Evolutionary conservation across 2,329 filamentous ascomycete species (phyloP).

Genomic region (Colletotrichum liaoningense): DNA sequence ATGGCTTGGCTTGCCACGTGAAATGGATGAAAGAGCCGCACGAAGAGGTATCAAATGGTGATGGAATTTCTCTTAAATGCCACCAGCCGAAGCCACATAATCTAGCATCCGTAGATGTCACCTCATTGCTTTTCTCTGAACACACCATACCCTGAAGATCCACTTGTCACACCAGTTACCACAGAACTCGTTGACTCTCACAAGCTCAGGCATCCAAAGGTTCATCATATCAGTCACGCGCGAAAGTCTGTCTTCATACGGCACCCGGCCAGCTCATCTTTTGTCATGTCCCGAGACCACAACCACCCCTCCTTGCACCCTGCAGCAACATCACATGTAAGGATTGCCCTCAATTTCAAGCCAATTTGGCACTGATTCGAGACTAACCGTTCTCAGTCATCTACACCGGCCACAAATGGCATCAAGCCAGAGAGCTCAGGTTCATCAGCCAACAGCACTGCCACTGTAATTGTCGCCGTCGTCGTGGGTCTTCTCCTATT

Average conservation of each 20-base stretch:
- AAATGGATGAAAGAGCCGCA: no score
- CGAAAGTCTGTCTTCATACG: neutral
- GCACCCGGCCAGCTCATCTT: neutral
- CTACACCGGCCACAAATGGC: neutral
- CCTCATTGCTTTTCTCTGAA: neutral
- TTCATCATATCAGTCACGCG: neutral
- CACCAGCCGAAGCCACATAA: no score
- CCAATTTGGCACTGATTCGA: no score
- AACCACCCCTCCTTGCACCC: neutral
- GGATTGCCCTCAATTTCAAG: neutral
- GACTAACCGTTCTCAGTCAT: neutral
- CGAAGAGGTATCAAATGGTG: no score
- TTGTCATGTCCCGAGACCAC: neutral
- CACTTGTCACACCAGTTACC: neutral
- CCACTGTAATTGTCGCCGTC: neutral
- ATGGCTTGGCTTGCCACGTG: no score
- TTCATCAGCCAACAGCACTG: neutral
- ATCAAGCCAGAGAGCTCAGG: neutral
- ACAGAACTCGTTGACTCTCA: neutral
- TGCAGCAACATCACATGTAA: neutral
- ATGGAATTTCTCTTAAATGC: no score
- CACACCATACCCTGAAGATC: neutral
- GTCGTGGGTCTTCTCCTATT: constrained; percentile 9
- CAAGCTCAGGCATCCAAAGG: neutral
- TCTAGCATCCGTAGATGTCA: neutral